These are phyloP conservation scores for Chaetoceros tenuissimus DNA, from an alignment of 108 stramenopile species.

Conservation along the genomic window DNA sequence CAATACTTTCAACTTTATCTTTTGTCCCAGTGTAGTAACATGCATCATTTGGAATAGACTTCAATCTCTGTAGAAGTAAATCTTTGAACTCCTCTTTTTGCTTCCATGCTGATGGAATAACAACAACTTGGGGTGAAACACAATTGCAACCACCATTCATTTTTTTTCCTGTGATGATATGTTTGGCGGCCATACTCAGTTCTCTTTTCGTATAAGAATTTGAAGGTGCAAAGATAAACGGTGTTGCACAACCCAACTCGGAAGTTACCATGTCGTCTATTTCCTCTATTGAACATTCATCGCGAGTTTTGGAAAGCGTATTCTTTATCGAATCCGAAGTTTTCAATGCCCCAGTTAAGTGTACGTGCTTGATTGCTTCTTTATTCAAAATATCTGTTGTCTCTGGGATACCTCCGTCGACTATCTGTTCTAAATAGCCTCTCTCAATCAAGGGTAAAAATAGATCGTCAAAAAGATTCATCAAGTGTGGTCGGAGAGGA, in stretches of 20 bases:
- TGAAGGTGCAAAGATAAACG: neutral
- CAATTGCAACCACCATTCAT: constrained; percentile 7
- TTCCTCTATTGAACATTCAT: neutral
- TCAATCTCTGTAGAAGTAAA: neutral
- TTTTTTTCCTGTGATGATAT: constrained; percentile 3
- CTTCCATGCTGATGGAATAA: neutral
- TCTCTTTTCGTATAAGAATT: neutral
- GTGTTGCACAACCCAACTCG: constrained; percentile 7
- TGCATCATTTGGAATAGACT: neutral
- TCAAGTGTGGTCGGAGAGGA: constrained; percentile 7
- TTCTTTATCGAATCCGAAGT: neutral
- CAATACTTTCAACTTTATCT: neutral
- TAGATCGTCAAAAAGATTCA: neutral
- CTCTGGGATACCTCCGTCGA: neutral
- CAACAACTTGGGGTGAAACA: constrained; percentile 2
- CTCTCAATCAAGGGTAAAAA: neutral
- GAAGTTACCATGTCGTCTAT: neutral
- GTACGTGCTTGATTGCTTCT: neutral
- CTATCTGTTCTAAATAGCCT: neutral
- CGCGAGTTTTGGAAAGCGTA: neutral
- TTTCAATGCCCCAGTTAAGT: neutral
- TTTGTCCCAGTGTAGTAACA: neutral
- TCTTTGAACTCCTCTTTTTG: constrained; percentile 7
- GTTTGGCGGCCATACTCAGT: neutral
- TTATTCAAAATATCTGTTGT: neutral